Base-by-base conservation (phyloP, 768 basidiomycete species). In the Pluteus cervinus region DNA sequence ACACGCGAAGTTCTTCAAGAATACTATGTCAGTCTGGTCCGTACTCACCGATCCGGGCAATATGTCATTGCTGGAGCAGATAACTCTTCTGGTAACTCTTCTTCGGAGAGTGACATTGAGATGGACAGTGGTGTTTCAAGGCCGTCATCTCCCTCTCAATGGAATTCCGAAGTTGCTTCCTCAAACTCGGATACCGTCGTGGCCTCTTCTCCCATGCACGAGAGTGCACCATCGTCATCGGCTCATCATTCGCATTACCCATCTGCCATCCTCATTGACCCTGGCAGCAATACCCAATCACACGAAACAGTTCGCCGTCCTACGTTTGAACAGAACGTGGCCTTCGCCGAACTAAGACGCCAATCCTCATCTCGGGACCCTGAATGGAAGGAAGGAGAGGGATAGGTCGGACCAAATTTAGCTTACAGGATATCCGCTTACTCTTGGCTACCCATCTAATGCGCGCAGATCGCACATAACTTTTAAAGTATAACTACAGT, bases 11-110 rank as follows among this genome's bases (percentile, higher is more conserved):
- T 88, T 49, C 76, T 96, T 28, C 87, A 96, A 61, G 81, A 89
- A 52, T 97, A 94, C 62, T 96, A 94, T 68, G 70, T 86, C 64
- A 94, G 87, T 56, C 85, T 97, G 54, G 85, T 92, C 41, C 77
- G 85, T 40, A 88, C 89, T 8, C 84, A 93, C 57, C 83, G 77
- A 56, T 62, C 63, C 16, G 78, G 75, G 43, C 61, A 58, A 40
- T 86, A 69, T 52, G 58, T 64, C 44, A 70, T 83, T 50, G 58
- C 58, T 23, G 75, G 76, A 15, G 52, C 66, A 26, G 57, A 66
- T 38, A n/a, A n/a, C n/a, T 62, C 66, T 21, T 57, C 62, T 26
- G 52, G 50, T 22, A 58, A 56, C 45, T 48, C 56, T 17, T 69
- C 68, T 5, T 65, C 62, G 36, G 76, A 77, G 48, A 77, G 76